Percentiles rank a stretch among this genome's conserved stretches.
phyloP scores from a whole-genome alignment of 768 basidiomycete genomes.

The Tylopilus intermedius region DNA sequence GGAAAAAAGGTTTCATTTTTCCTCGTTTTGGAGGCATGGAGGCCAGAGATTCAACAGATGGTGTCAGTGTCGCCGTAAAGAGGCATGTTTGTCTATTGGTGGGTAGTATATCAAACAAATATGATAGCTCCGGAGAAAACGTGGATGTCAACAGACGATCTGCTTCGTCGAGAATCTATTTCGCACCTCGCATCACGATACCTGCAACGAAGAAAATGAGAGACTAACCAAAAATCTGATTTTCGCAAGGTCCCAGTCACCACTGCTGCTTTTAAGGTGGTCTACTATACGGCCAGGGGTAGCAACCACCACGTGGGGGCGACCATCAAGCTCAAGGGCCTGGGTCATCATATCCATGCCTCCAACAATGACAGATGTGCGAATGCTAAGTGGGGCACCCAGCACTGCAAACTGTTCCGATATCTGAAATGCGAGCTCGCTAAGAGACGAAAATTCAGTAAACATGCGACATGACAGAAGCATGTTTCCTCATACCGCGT shows the following conservation, averaged over 20 bases:
- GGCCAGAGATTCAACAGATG: constrained; percentile 75
- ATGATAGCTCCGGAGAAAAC: constrained; percentile 79
- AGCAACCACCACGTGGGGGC: constrained; percentile 91
- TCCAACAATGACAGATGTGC: constrained; percentile 87
- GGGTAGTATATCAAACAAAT: constrained; percentile 74
- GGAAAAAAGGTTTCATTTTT: constrained; percentile 82
- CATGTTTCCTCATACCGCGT: constrained; percentile 60
- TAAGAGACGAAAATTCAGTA: constrained; percentile 28
- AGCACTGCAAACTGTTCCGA: constrained; percentile 93
- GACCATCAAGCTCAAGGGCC: constrained; percentile 75
- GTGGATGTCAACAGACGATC: constrained; percentile 87
- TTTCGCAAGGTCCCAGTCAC: constrained; percentile 78
- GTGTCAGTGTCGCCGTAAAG: constrained; percentile 92
- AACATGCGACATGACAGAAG: neutral
- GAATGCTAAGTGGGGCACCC: constrained; percentile 73
- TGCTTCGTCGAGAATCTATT: constrained; percentile 91
- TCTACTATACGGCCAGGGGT: constrained; percentile 96
- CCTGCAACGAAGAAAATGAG: neutral
- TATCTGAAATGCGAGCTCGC: constrained; percentile 96
- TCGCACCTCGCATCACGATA: neutral
- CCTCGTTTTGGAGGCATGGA: constrained; percentile 69
- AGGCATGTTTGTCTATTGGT: constrained; percentile 90
- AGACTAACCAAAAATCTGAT: constrained; percentile 74
- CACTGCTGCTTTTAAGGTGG: constrained; percentile 68
- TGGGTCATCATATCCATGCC: constrained; percentile 99